Evolutionary conservation across 2,329 filamentous ascomycete species (phyloP).

Genomic region (Colletotrichum zoysiae): DNA sequence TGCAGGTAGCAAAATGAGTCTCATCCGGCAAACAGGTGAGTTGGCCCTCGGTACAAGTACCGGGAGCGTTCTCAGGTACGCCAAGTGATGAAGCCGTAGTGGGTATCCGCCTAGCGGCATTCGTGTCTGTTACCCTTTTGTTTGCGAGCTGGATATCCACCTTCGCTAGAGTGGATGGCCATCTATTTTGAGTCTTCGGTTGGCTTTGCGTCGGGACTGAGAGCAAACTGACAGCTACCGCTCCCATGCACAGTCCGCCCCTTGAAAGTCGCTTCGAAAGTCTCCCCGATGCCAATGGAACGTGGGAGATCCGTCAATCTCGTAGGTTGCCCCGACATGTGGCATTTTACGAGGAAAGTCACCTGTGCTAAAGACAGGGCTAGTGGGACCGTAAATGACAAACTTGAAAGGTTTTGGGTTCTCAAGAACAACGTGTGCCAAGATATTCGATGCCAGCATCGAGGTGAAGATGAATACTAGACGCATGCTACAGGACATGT

Average conservation of each 20-base stretch:
- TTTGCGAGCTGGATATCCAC: slow-evolving; percentile 33
- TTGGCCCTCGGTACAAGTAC: slow-evolving; percentile 23
- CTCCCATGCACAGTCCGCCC: slow-evolving; percentile 37
- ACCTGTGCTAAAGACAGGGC: slow-evolving; percentile 29
- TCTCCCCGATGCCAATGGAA: slow-evolving; percentile 26
- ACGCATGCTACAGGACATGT: background rate
- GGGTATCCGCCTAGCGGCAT: background rate
- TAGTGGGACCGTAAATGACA: slow-evolving; percentile 29
- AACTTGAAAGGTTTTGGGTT: slow-evolving; percentile 36
- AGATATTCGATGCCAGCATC: slow-evolving; percentile 16
- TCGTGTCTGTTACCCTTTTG: slow-evolving; percentile 27
- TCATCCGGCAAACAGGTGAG: slow-evolving; percentile 28
- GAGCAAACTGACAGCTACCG: slow-evolving; percentile 34
- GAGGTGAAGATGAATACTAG: background rate
- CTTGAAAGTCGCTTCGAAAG: slow-evolving; percentile 28
- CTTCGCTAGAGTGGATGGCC: slow-evolving; percentile 38
- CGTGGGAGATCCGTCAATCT: slow-evolving; percentile 30
- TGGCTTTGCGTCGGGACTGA: slow-evolving; percentile 20
- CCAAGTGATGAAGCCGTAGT: background rate
- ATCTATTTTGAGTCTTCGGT: slow-evolving; percentile 34
- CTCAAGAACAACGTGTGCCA: slow-evolving; percentile 35
- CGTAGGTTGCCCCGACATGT: slow-evolving; percentile 11
- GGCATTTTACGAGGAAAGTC: slow-evolving; percentile 37
- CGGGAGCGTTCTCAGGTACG: background rate
- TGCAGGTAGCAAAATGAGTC: slow-evolving; percentile 36